Evolutionary conservation across 1,139 yeast genomes (phyloP), one percentile per base, ranked within the genome.

Genomic region (Blastobotrys aristatus): DNA sequence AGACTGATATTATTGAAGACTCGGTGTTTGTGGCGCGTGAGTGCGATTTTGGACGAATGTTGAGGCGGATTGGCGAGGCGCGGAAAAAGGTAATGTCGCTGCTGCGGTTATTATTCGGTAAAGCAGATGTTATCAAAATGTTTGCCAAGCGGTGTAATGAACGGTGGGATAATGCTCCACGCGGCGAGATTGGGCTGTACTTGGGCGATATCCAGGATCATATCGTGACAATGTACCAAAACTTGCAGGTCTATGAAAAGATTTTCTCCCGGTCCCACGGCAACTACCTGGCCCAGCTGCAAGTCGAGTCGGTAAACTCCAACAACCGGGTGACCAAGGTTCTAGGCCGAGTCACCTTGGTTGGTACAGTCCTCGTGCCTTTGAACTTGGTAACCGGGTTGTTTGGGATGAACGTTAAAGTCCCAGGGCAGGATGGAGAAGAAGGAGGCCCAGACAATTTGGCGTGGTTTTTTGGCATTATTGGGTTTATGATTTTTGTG

Each of bases 341-440:
- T 3, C 76, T 92, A 60, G 96, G 97, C 2, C 87, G 90, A 63
- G 87, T 92, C 49, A 88, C 97, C 5, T 84, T 92, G 37, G 70
- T 92, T 53, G 98, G 98, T 75, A 89, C 97, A 0, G 86, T 92
- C 52, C 96, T 92, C 7, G 71, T 92, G 52, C 98, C 98, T 2
- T 79, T 92, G 75, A 92, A 92, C 63, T 87, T 92, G 49, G 83
- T 92, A 21, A 92, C 98, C 0, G 98, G 98, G 26, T 71, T 92
- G 46, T 92, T 97, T 97, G 98, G 98, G 52, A 92, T 92, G 98
- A 92, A 92, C 69, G 95, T 95, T 55, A 58, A 86, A 10, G 97
- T 92, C 32, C 98, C 98, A 0, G 67, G 64, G 13, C 57, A 53
- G 22, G 72, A 62, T 6, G 74, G 60, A 0, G 61, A 57, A 1